These are phyloP conservation scores for Blumeria hordei DNA, from an alignment of 2,329 filamentous ascomycete genomes.

Conservation along the genomic window DNA sequence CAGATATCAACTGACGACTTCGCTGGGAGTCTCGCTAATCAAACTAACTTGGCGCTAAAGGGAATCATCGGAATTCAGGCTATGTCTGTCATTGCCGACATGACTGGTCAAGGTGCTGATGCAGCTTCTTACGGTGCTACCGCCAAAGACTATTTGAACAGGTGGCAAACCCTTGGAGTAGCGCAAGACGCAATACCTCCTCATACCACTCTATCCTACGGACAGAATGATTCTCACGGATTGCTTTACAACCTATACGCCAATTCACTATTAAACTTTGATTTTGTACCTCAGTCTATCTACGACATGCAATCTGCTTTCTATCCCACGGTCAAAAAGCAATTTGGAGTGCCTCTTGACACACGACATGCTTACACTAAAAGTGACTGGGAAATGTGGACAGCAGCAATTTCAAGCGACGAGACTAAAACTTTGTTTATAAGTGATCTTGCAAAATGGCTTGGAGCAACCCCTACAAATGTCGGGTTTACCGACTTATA, in stretches of 20 bases:
- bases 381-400: conserved; percentile 56
- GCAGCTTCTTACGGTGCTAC: conserved; percentile 34
- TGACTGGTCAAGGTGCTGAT: conserved; percentile 33
- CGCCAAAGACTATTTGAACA: conserved; percentile 41
- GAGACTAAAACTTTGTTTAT: conserved; percentile 41
- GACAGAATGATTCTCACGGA: conserved; percentile 30
- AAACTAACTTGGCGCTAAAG: conserved; percentile 65
- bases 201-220: conserved; percentile 59
- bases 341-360: conserved; percentile 66
- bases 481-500: conserved; percentile 56
- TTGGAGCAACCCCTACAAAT: conserved; percentile 48
- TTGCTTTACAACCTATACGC: conserved; percentile 63
- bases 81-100: conserved; percentile 44
- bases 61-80: conserved; percentile 65
- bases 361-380: conserved; percentile 64
- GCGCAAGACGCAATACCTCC: conserved; percentile 33
- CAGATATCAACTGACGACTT: conserved; percentile 72
- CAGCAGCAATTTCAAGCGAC: conserved; percentile 45
- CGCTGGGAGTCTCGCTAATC: conserved; percentile 51
- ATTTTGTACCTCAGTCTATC: conserved; percentile 47
- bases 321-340: conserved; percentile 46
- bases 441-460: conserved; percentile 43
- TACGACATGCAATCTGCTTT: conserved; percentile 58
- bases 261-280: conserved; percentile 53
- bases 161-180: conserved; percentile 49